A percentile compares a stretch with the other conserved stretches of the same genome.
phyloP scores from a whole-genome alignment of 148 eudicot species.

The Cornus kousa region DNA sequence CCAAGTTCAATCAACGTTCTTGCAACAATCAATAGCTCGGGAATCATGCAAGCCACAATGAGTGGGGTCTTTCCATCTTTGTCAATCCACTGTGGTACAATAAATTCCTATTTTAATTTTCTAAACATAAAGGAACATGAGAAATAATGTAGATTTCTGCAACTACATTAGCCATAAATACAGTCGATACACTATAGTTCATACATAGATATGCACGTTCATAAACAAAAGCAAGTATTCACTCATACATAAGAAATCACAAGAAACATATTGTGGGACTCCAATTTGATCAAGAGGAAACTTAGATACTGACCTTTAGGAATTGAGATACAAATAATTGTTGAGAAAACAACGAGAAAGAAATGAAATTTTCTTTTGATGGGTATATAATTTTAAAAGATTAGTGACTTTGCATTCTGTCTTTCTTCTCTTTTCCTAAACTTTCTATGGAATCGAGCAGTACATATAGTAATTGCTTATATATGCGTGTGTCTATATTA shows the following conservation, averaged over 20 bases:
- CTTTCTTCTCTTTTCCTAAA: too few relatives aligned
- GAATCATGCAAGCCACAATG: slow-evolving; percentile 52
- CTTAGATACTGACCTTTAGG: background rate
- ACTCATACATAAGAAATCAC: too few relatives aligned
- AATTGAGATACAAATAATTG: background rate
- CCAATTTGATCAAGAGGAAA: background rate
- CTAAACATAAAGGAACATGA: background rate
- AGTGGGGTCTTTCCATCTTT: slow-evolving; percentile 68
- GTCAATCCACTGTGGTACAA: slow-evolving; percentile 46
- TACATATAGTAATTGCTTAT: background rate
- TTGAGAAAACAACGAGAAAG: background rate
- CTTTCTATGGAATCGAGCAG: background rate
- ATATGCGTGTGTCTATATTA: too few relatives aligned
- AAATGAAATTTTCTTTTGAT: background rate
- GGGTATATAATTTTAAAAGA: background rate
- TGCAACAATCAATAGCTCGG: slow-evolving; percentile 40
- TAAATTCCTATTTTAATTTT: background rate
- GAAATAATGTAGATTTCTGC: background rate
- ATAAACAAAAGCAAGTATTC: too few relatives aligned
- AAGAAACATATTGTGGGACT: too few relatives aligned
- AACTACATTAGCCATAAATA: background rate
- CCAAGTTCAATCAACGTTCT: slow-evolving; percentile 57
- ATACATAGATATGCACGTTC: background rate
- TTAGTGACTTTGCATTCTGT: too few relatives aligned
- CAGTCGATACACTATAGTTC: too few relatives aligned